These are phyloP conservation scores for Botrytis byssoidea DNA, from an alignment of 2,329 filamentous ascomycete species.

Conservation along the genomic window DNA sequence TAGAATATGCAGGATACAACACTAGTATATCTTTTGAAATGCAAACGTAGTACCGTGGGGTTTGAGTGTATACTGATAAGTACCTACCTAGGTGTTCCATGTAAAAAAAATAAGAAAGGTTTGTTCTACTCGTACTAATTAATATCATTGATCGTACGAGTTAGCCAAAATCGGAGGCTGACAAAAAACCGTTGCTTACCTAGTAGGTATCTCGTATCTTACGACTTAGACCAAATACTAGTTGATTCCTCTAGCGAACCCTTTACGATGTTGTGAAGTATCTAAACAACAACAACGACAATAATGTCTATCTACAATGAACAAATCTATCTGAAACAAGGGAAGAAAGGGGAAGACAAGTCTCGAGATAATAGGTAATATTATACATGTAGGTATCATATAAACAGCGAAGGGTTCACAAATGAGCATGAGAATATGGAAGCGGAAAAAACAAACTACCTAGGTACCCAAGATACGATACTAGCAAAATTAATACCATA, in stretches of 20 bases:
- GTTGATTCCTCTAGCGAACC: neutral
- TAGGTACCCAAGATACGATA: neutral
- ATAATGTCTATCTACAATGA: neutral
- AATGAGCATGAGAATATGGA: neutral
- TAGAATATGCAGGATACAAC: neutral
- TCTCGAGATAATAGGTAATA: neutral
- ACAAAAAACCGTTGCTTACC: neutral
- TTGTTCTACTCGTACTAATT: neutral
- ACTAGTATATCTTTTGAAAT: too few relatives aligned
- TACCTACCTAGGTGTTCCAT: neutral
- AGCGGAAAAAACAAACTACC: neutral
- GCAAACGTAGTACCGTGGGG: neutral
- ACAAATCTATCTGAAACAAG: neutral
- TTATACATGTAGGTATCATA: neutral
- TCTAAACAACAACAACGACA: neutral
- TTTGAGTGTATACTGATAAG: neutral
- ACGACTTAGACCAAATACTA: neutral
- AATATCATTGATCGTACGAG: neutral
- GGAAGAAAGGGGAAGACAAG: neutral
- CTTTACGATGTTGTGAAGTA: neutral
- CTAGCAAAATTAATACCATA: neutral
- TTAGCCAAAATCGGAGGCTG: neutral
- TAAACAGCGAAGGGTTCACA: neutral
- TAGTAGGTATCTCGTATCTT: too few relatives aligned
- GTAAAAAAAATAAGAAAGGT: neutral